These are phyloP conservation scores for Penicillium bialowiezense DNA, from an alignment of 495 filamentous ascomycete species.

Conservation along the genomic window DNA sequence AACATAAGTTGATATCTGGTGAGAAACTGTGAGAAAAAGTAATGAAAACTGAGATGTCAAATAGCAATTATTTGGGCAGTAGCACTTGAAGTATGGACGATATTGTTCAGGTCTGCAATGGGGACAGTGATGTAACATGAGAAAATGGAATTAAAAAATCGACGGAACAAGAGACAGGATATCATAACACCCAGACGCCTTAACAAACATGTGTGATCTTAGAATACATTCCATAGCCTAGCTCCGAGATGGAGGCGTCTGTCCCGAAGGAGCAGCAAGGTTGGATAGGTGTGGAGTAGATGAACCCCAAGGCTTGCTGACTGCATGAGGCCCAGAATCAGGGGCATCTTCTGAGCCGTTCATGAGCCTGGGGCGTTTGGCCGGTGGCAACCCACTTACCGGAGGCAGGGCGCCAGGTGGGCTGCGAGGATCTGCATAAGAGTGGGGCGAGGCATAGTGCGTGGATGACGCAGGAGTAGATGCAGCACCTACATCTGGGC, in stretches of 20 bases:
- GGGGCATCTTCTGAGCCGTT: slow-evolving; percentile 34
- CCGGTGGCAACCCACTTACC: slow-evolving; percentile 20
- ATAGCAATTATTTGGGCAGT: no score
- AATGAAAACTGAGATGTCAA: no score
- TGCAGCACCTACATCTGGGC: slow-evolving; percentile 27
- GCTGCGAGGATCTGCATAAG: slow-evolving; percentile 28
- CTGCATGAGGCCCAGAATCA: slow-evolving; percentile 8
- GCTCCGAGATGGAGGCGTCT: slow-evolving; percentile 23
- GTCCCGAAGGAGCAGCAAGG: slow-evolving; percentile 21
- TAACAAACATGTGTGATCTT: background rate
- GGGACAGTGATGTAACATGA: no score
- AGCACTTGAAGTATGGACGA: no score
- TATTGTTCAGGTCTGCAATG: no score
- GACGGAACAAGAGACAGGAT: background rate
- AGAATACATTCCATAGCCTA: background rate
- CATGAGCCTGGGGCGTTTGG: slow-evolving; percentile 44
- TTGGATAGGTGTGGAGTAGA: slow-evolving; percentile 26
- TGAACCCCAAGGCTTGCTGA: slow-evolving; percentile 15
- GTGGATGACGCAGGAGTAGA: slow-evolving; percentile 29
- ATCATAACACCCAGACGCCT: background rate
- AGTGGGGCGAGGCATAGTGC: slow-evolving; percentile 36
- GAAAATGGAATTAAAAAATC: no score
- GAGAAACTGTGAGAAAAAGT: no score
- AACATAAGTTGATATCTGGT: no score
- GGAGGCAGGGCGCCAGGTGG: background rate